Percentiles rank a stretch among this genome's conserved stretches.
These are phyloP conservation scores for Tanacetum coccineum DNA, from an alignment of 129 eudicot species.

Conservation along the genomic window DNA sequence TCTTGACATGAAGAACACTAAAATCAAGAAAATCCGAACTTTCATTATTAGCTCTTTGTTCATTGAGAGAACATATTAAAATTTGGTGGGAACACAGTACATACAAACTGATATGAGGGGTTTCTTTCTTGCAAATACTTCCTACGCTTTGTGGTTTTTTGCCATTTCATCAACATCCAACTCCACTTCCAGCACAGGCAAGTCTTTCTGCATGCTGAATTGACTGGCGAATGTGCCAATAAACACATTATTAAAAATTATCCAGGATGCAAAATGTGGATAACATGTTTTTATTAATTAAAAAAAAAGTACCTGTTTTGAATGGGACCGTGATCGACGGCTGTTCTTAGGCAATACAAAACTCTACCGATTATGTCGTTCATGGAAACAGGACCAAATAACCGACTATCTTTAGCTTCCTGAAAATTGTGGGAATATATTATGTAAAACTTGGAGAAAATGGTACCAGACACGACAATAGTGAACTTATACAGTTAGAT, in stretches of 20 bases:
- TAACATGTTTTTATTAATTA: neutral
- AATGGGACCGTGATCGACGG: slow-evolving; percentile 94
- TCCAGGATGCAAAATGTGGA: neutral
- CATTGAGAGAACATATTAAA: slow-evolving; percentile 18
- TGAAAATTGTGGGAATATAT: slow-evolving; percentile 23
- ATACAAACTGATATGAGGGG: slow-evolving; percentile 25
- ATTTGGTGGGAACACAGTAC: slow-evolving; percentile 33
- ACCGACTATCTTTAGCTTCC: slow-evolving; percentile 95
- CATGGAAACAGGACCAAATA: slow-evolving; percentile 90
- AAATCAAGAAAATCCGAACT: slow-evolving; percentile 29
- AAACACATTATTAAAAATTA: neutral
- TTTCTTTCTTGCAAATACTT: slow-evolving; percentile 13
- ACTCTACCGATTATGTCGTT: slow-evolving; percentile 82
- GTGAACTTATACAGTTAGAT: neutral
- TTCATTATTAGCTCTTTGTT: slow-evolving; percentile 33
- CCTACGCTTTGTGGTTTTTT: slow-evolving; percentile 68
- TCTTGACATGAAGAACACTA: slow-evolving; percentile 27
- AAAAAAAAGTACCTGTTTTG: slow-evolving; percentile 65
- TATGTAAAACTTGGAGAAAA: neutral
- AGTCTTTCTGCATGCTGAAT: slow-evolving; percentile 56
- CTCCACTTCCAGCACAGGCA: slow-evolving; percentile 80
- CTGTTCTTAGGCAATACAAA: slow-evolving; percentile 72
- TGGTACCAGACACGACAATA: neutral
- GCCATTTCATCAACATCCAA: slow-evolving; percentile 94
- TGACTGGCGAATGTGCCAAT: slow-evolving; percentile 42